These are phyloP conservation scores for Brassica cretica DNA, from an alignment of 345 rosid genomes.

Conservation along the genomic window DNA sequence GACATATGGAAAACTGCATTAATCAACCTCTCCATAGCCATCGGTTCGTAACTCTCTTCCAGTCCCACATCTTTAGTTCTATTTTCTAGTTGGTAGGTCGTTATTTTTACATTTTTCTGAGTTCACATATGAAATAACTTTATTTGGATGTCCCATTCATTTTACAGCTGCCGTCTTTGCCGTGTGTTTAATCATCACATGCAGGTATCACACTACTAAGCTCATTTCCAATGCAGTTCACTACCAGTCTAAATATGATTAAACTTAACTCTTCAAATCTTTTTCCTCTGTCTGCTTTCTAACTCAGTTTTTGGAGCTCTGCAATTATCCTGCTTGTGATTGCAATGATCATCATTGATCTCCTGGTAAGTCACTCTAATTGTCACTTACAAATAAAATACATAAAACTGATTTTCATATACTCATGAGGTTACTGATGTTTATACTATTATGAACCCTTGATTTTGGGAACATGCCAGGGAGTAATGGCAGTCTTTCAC, in stretches of 20 bases:
- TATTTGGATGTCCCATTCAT: not conserved
- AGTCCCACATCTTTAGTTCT: constrained; percentile 5
- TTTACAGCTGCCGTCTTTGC: constrained; percentile 82
- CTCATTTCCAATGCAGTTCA: not conserved
- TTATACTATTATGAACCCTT: constrained; percentile 3
- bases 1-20: constrained; percentile 95
- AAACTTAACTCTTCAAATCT: not conserved
- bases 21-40: constrained; percentile 90
- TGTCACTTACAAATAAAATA: not conserved
- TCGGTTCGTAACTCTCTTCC: constrained; percentile 58
- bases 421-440: constrained; percentile 10
- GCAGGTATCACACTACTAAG: constrained; percentile 60
- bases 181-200: constrained; percentile 84
- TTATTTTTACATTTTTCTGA: not conserved
- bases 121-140: constrained; percentile 5
- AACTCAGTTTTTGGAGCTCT: constrained; percentile 85
- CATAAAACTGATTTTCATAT: not conserved
- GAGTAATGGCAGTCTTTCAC: constrained; percentile 82
- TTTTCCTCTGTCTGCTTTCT: constrained; percentile 15
- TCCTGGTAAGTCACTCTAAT: constrained; percentile 56
- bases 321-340: constrained; percentile 84
- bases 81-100: constrained; percentile 9
- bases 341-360: constrained; percentile 84
- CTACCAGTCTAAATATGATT: not conserved
- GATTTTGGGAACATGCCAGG: constrained; percentile 56